These are phyloP conservation scores for Verbena officinalis DNA, from an alignment of 257 asterid genomes.

Conservation along the genomic window DNA sequence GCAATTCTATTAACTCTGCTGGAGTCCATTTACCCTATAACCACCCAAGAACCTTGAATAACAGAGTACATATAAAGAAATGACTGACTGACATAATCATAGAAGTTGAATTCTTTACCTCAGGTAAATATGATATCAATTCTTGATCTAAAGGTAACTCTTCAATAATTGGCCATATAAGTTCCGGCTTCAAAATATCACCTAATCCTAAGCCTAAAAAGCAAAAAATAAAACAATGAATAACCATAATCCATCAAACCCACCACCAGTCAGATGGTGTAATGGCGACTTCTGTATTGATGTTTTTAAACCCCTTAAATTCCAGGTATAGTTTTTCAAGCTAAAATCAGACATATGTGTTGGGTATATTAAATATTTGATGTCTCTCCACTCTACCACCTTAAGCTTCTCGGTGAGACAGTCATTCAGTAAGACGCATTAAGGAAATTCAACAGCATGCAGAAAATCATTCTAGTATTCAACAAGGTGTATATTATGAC, in stretches of 20 bases:
- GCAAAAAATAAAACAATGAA: slow-evolving; percentile 30
- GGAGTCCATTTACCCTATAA: slow-evolving; percentile 85
- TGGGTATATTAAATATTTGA: no score
- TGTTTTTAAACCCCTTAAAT: slow-evolving; percentile 3
- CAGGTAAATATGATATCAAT: slow-evolving; percentile 75
- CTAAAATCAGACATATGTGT: background rate
- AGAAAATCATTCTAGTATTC: background rate
- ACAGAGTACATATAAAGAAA: slow-evolving; percentile 25
- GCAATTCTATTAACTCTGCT: slow-evolving; percentile 74
- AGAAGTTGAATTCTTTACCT: slow-evolving; percentile 46
- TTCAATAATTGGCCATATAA: slow-evolving; percentile 60
- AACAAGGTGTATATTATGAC: slow-evolving; percentile 7
- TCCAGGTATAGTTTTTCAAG: slow-evolving; percentile 8
- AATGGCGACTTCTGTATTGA: background rate
- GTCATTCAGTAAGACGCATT: no score
- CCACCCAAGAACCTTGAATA: slow-evolving; percentile 18
- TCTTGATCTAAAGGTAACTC: slow-evolving; percentile 72
- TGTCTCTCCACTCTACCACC: no score
- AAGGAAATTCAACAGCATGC: background rate
- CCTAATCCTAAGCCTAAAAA: slow-evolving; percentile 83
- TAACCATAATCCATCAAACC: slow-evolving; percentile 8
- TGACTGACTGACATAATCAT: slow-evolving; percentile 6
- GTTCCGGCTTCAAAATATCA: slow-evolving; percentile 92
- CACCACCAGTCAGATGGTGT: slow-evolving; percentile 8
- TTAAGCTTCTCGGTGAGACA: no score